Percentiles rank a stretch among this genome's conserved stretches.
phyloP scores from a whole-genome alignment of 2,329 filamentous ascomycete genomes.

The Fusarium sp. region DNA sequence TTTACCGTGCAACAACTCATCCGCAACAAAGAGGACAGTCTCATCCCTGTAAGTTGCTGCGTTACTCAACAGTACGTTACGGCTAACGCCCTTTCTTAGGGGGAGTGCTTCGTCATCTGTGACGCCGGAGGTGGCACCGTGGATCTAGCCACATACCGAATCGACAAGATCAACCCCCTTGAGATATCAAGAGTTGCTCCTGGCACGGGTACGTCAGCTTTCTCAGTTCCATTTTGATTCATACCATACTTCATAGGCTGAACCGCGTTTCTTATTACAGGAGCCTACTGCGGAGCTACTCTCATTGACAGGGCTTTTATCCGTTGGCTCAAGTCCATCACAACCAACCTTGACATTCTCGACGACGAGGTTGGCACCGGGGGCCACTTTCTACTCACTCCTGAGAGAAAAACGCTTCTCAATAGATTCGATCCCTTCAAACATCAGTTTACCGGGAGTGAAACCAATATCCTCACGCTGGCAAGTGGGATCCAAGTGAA shows the following conservation, averaged over 20 bases:
- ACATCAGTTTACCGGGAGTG: not conserved
- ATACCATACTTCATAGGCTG: not conserved
- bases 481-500: conserved; percentile 4
- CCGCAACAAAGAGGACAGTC: not conserved
- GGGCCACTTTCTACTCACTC: conserved; percentile 2
- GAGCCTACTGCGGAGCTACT: not conserved
- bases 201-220: not conserved
- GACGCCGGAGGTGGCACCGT: conserved; percentile 4
- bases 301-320: not conserved
- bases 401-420: conserved; percentile 3
- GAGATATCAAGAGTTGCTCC: conserved; percentile 1
- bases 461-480: not conserved
- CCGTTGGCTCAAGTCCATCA: not conserved
- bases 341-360: not conserved
- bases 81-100: not conserved
- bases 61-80: not conserved
- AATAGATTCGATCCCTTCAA: conserved; percentile 1
- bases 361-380: conserved; percentile 2
- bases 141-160: conserved; percentile 4
- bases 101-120: conserved; percentile 4
- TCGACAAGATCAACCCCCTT: not conserved
- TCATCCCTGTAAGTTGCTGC: not conserved
- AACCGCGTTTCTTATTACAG: not conserved
- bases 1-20: conserved; percentile 3
- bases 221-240: no score